These are phyloP conservation scores for Thielaviopsis populi DNA, from an alignment of 2,329 filamentous ascomycete species.

Conservation along the genomic window DNA sequence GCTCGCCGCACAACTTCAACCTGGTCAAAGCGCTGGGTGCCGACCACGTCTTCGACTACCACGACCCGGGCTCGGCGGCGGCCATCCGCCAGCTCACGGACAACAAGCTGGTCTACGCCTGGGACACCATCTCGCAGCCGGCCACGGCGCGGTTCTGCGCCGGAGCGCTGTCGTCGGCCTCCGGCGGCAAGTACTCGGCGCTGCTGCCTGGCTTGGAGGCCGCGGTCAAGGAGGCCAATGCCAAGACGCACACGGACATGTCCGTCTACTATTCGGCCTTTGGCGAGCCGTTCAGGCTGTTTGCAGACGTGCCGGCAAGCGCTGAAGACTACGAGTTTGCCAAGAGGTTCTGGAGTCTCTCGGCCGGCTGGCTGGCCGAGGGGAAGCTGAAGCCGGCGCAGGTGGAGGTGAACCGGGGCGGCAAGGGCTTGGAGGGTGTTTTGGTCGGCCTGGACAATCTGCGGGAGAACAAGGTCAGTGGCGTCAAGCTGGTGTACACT, in stretches of 20 bases:
- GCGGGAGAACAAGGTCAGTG: slow-evolving; percentile 26
- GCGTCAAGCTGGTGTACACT: slow-evolving; percentile 32
- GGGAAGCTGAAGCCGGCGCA: slow-evolving; percentile 25
- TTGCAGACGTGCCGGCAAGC: slow-evolving; percentile 19
- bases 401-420: slow-evolving; percentile 22
- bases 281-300: slow-evolving; percentile 25
- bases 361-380: slow-evolving; percentile 23
- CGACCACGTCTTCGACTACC: slow-evolving; percentile 34
- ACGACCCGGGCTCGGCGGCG: slow-evolving; percentile 18
- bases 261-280: slow-evolving; percentile 30
- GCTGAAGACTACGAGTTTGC: slow-evolving; percentile 25
- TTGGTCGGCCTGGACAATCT: slow-evolving; percentile 25
- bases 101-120: slow-evolving; percentile 20
- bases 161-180: slow-evolving; percentile 20
- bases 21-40: slow-evolving; percentile 31
- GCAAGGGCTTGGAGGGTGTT: slow-evolving; percentile 25
- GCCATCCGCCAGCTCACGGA: slow-evolving; percentile 21
- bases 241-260: slow-evolving; percentile 22
- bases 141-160: slow-evolving; percentile 23
- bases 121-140: slow-evolving; percentile 20
- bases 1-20: slow-evolving; percentile 27
- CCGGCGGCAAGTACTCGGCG: slow-evolving; percentile 27
- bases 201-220: slow-evolving; percentile 27
- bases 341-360: slow-evolving; percentile 26
- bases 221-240: slow-evolving; percentile 30